Evolutionary conservation across 768 basidiomycete species (phyloP), one percentile per base, ranked within the genome.

Genomic region (Tylopilus vinaceipallidus): DNA sequence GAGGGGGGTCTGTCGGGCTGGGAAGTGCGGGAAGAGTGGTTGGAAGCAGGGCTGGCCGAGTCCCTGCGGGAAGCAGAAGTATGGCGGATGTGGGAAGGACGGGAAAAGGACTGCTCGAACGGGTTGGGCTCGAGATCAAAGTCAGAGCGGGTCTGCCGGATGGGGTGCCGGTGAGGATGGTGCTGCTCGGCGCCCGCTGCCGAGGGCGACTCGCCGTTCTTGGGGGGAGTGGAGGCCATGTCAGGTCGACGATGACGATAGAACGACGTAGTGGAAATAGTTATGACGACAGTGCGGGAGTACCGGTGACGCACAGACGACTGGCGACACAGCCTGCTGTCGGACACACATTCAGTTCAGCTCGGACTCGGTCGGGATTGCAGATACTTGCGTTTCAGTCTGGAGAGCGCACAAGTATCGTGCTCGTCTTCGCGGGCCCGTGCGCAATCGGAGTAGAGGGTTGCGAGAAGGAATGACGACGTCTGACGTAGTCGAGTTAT

Each of bases 51-150:
- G 24, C 68, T 65, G 41, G 61, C 61, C 2, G 68, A 65, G 40
- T 69, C 65, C 40, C 68, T 61, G 42, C 64, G 68, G 42, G 67
- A 56, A 19, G 66, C 62, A 32, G 68, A 69, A 7, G 71, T 61
- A 46, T 74, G 73, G 58, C 77, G 74, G 52, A 81, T 72, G 52
- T 82, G 81, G 19, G 79, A 77, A 24, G 78, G 76, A 26, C 76
- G 62, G 30, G 86, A 84, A 67, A 98, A 98, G 46, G 91, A 94
- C 70, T 93, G 90, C 64, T 99, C 95, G 63, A 97, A 97, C 0
- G 94, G 93, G 65, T 95, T 95, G 1, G 87, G 88, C 62, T 95
- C 93, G 30, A 88, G 78, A 66, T 79, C 76, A 66, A 88, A 84
- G 62, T 86, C 85, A 14, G 78, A 79, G 62, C 82, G 77, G 22